Conservation (phyloP, 2,329 filamentous ascomycete genomes). For the Penicillium hesseltinei region DNA sequence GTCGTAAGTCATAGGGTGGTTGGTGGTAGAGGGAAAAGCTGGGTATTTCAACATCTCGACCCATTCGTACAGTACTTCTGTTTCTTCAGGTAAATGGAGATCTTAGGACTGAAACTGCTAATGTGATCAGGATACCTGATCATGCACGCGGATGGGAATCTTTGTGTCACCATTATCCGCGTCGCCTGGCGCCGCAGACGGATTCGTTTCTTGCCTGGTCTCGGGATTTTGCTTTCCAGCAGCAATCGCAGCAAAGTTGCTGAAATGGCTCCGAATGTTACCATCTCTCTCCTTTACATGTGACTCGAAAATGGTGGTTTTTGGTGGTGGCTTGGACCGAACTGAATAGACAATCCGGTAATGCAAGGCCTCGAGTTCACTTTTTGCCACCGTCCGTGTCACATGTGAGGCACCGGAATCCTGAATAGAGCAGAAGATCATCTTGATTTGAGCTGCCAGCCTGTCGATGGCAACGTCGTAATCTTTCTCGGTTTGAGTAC, state of each 20-base stretch:
- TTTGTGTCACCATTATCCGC: not conserved
- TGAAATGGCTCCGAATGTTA: constrained; percentile 16
- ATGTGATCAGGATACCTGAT: not conserved
- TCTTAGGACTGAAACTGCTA: not conserved
- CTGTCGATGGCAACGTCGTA: constrained; percentile 73
- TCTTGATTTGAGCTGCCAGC: constrained; percentile 60
- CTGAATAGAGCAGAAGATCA: constrained; percentile 61
- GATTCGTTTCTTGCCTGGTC: not conserved
- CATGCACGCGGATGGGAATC: constrained; percentile 11
- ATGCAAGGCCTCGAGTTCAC: constrained; percentile 69
- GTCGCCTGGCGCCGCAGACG: not conserved
- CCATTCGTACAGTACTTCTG: not conserved
- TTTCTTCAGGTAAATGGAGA: not conserved
- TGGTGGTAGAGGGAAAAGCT: not conserved
- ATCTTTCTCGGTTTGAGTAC: constrained; percentile 39
- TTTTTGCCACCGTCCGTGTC: constrained; percentile 73
- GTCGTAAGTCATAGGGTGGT: constrained; percentile 10
- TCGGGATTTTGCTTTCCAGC: not conserved
- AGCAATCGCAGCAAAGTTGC: not conserved
- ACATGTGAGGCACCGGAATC: constrained; percentile 72
- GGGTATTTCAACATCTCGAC: not conserved
- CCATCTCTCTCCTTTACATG: constrained; percentile 14
- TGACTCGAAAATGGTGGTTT: constrained; percentile 45
- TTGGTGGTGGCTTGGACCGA: constrained; percentile 60
- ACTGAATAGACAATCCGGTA: constrained; percentile 70